A percentile compares a stretch with the other conserved stretches of the same genome.
Conservation (phyloP, 371 early-diverging fungal species). For the Mucor saturninus region DNA sequence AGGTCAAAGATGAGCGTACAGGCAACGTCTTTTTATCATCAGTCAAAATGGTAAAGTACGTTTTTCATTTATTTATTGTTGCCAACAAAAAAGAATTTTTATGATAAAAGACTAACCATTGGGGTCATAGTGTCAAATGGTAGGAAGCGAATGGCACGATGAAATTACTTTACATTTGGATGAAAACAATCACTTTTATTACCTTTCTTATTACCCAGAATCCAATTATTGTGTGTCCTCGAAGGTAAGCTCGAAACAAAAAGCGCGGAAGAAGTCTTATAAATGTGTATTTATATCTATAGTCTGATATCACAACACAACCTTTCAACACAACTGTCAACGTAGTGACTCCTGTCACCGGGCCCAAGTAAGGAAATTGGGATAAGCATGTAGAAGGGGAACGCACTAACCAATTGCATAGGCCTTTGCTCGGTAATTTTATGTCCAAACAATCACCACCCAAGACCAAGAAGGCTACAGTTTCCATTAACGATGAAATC, state of each 20-base stretch:
- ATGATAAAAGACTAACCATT: background rate
- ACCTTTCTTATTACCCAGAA: slow-evolving; percentile 33
- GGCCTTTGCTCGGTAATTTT: slow-evolving; percentile 32
- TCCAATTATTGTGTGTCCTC: slow-evolving; percentile 22
- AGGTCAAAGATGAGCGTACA: slow-evolving; percentile 34
- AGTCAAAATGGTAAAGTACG: slow-evolving; percentile 24
- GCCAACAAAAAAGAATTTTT: background rate
- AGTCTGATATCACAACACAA: slow-evolving; percentile 23
- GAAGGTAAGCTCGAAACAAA: background rate
- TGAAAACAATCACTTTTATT: slow-evolving; percentile 28
- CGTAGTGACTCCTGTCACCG: slow-evolving; percentile 17
- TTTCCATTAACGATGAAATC: slow-evolving; percentile 21
- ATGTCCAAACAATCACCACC: slow-evolving; percentile 20
- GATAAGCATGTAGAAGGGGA: no score
- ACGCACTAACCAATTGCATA: background rate
- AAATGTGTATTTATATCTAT: background rate
- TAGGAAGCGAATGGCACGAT: slow-evolving; percentile 34
- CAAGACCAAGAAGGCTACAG: slow-evolving; percentile 23
- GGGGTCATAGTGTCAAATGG: slow-evolving; percentile 33
- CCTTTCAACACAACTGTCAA: slow-evolving; percentile 23
- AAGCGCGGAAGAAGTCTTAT: background rate
- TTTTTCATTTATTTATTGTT: background rate
- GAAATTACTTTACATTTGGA: slow-evolving; percentile 35
- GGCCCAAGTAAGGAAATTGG: slow-evolving; percentile 21
- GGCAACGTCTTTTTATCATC: slow-evolving; percentile 27